phyloP scores from a whole-genome alignment of 1,139 yeast species.

The Pichia cactophila region DNA sequence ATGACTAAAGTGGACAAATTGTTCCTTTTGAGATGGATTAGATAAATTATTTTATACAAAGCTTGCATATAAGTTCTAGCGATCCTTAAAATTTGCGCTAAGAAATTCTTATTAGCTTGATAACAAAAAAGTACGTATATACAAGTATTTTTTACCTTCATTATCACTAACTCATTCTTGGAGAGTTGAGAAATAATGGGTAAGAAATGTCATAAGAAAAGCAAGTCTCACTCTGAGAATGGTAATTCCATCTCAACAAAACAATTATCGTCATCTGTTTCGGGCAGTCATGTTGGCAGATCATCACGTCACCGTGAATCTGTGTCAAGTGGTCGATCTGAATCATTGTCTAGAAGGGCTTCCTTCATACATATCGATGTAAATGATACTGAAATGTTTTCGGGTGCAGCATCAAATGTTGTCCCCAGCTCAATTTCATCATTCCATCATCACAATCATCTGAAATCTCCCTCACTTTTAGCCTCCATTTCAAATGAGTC shows the following conservation, averaged over 20 bases:
- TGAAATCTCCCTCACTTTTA: slow-evolving; percentile 20
- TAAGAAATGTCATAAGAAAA: not conserved
- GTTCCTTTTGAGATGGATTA: no score
- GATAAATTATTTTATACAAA: no score
- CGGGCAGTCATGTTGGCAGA: not conserved
- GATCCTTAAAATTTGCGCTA: no score
- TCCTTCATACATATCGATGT: slow-evolving; percentile 34
- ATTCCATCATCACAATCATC: slow-evolving; percentile 51
- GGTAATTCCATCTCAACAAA: not conserved
- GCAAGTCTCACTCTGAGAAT: not conserved
- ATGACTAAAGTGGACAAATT: no score
- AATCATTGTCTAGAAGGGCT: slow-evolving; percentile 15
- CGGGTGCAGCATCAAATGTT: slow-evolving; percentile 85
- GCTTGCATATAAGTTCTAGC: no score
- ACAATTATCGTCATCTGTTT: not conserved
- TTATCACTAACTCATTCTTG: no score
- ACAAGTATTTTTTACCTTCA: no score
- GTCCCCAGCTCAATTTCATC: slow-evolving; percentile 87
- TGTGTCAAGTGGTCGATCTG: slow-evolving; percentile 28
- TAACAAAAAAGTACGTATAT: no score
- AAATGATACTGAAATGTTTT: slow-evolving; percentile 63
- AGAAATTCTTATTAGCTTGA: no score
- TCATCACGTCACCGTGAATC: slow-evolving; percentile 32
- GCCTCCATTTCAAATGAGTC: slow-evolving; percentile 6
- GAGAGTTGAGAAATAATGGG: not conserved